These are phyloP conservation scores for Suillus tomentosus DNA, from an alignment of 768 basidiomycete genomes.

Conservation along the genomic window DNA sequence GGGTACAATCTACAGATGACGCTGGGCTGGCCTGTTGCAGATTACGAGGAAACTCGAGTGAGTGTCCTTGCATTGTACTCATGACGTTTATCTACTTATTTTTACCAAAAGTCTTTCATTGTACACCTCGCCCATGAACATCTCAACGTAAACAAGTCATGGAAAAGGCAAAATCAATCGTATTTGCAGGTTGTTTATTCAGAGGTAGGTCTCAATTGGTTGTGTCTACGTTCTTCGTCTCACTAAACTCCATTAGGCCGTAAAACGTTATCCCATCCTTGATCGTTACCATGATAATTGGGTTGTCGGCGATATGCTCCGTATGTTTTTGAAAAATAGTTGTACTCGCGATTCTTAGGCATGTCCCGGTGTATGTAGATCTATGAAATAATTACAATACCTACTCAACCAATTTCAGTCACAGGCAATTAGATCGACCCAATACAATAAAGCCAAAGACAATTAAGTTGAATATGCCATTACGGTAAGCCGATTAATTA, in stretches of 20 bases:
- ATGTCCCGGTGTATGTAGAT: conserved; percentile 1
- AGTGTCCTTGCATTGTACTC: background rate
- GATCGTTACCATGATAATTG: background rate
- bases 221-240: background rate
- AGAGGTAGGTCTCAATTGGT: conserved; percentile 3
- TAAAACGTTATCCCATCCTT: background rate
- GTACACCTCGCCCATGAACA: background rate
- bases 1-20: conserved; percentile 11
- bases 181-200: background rate
- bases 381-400: background rate
- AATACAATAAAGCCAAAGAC: background rate
- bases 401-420: background rate
- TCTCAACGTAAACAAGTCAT: background rate
- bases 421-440: background rate
- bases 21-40: background rate
- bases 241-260: background rate
- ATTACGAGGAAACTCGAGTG: conserved; percentile 8
- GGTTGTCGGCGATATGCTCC: background rate
- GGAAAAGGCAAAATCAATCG: conserved; percentile 1
- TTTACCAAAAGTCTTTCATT: background rate
- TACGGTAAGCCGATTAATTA: background rate
- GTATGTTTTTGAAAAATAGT: background rate
- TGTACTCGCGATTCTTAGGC: background rate
- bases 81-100: background rate
- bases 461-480: background rate